These are phyloP conservation scores for Annona cherimola DNA, from an alignment of 164 flowering plant genomes.

Conservation along the genomic window DNA sequence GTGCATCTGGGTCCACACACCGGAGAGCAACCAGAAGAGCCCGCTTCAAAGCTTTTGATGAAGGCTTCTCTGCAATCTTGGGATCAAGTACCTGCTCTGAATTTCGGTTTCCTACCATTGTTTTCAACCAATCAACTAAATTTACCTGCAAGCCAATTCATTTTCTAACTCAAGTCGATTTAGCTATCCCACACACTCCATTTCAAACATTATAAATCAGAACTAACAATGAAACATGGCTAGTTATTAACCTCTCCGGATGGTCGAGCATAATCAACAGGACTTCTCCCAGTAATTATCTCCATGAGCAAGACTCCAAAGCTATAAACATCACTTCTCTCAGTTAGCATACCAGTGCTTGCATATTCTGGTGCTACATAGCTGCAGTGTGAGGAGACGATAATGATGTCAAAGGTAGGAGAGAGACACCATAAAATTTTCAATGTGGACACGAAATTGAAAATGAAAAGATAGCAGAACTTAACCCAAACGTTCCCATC, in stretches of 20 bases:
- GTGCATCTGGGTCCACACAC: slow-evolving; percentile 95
- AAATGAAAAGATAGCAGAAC: slow-evolving; percentile 1
- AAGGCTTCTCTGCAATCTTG: slow-evolving; percentile 70
- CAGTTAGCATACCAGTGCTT: slow-evolving; percentile 95
- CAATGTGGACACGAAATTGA: neutral
- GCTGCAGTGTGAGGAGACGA: slow-evolving; percentile 26
- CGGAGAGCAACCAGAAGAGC: slow-evolving; percentile 72
- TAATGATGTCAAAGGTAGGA: neutral
- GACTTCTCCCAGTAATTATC: slow-evolving; percentile 80
- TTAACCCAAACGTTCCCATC: slow-evolving; percentile 98
- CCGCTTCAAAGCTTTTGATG: slow-evolving; percentile 81
- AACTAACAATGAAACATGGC: neutral
- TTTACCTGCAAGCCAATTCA: slow-evolving; percentile 48
- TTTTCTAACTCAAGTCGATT: neutral
- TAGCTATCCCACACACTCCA: too few species aligned
- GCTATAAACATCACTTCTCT: slow-evolving; percentile 90
- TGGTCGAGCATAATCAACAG: slow-evolving; percentile 81
- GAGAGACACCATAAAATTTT: neutral
- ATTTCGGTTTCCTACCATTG: slow-evolving; percentile 67
- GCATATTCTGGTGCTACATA: slow-evolving; percentile 99
- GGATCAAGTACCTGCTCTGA: slow-evolving; percentile 89
- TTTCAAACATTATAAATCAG: neutral
- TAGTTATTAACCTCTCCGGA: slow-evolving; percentile 56
- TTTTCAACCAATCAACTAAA: slow-evolving; percentile 89
- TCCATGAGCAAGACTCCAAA: slow-evolving; percentile 98